A percentile compares a stretch with the other conserved stretches of the same genome.
phyloP scores from a whole-genome alignment of 768 basidiomycete species.

The Lentinula sp. region DNA sequence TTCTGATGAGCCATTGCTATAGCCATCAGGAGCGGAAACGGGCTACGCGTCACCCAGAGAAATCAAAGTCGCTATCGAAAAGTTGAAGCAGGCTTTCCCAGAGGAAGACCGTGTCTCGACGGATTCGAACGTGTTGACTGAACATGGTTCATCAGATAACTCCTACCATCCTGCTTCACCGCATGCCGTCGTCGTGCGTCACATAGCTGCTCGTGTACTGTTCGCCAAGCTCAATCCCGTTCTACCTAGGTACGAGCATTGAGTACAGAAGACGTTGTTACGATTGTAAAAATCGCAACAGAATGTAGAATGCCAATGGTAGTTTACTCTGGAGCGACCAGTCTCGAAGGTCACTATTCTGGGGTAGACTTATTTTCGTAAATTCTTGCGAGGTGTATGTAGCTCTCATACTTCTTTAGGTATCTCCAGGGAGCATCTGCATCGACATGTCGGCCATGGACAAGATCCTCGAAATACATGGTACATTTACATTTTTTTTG shows the following conservation, averaged over 20 bases:
- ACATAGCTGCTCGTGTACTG: not conserved
- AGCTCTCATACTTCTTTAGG: slow-evolving; percentile 16
- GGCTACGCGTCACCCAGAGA: slow-evolving; percentile 43
- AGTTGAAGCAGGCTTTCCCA: slow-evolving; percentile 43
- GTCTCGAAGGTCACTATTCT: slow-evolving; percentile 81
- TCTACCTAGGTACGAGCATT: slow-evolving; percentile 46
- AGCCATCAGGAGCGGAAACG: slow-evolving; percentile 7
- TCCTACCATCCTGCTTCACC: slow-evolving; percentile 59
- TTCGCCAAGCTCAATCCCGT: not conserved
- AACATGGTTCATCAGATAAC: slow-evolving; percentile 63
- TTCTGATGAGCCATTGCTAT: not conserved
- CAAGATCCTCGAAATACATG: slow-evolving; percentile 51
- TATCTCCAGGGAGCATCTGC: slow-evolving; percentile 53
- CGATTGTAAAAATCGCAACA: slow-evolving; percentile 69
- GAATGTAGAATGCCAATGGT: slow-evolving; percentile 73
- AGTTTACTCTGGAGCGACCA: slow-evolving; percentile 82
- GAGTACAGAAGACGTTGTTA: slow-evolving; percentile 78
- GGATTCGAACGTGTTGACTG: slow-evolving; percentile 40
- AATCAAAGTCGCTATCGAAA: slow-evolving; percentile 44
- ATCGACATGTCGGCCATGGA: slow-evolving; percentile 67
- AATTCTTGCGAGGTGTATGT: not conserved
- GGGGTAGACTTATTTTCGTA: slow-evolving; percentile 39
- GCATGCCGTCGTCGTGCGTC: slow-evolving; percentile 43
- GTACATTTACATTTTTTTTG: slow-evolving; percentile 18
- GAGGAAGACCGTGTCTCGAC: slow-evolving; percentile 37